phyloP scores from a whole-genome alignment of 2,329 filamentous ascomycete species.

The Aspergillus sp. region DNA sequence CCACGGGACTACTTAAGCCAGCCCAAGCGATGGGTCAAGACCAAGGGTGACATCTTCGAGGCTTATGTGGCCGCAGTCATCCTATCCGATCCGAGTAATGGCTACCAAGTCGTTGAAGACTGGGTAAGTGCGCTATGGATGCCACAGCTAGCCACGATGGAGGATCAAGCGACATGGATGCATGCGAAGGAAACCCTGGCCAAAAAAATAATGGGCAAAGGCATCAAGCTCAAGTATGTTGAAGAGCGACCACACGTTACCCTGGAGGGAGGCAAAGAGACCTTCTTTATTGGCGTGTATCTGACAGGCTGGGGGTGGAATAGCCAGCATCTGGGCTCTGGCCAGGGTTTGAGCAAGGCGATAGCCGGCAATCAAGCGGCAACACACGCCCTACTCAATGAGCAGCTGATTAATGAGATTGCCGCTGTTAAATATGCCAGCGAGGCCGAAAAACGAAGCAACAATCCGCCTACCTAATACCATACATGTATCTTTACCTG shows the following conservation, averaged over 20 bases:
- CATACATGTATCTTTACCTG: no score
- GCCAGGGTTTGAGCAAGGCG: constrained; percentile 35
- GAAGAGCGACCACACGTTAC: constrained; percentile 29
- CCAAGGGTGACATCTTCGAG: constrained; percentile 80
- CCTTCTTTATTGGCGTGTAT: constrained; percentile 38
- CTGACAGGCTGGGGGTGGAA: constrained; percentile 40
- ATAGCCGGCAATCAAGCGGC: constrained; percentile 39
- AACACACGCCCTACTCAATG: constrained; percentile 30
- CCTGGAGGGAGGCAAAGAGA: constrained; percentile 29
- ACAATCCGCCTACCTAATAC: no score
- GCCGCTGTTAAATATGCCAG: constrained; percentile 21
- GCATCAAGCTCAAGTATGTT: constrained; percentile 53
- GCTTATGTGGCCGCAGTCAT: constrained; percentile 77
- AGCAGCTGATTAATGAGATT: constrained; percentile 31
- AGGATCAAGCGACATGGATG: constrained; percentile 18
- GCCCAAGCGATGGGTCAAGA: constrained; percentile 56
- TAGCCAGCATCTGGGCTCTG: constrained; percentile 36
- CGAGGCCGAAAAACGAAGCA: neutral
- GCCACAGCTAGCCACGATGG: constrained; percentile 43
- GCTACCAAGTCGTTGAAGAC: constrained; percentile 50
- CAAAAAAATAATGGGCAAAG: constrained; percentile 46
- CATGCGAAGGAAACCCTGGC: constrained; percentile 47
- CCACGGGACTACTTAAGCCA: constrained; percentile 39
- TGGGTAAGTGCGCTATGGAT: constrained; percentile 75
- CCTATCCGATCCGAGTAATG: constrained; percentile 54